phyloP scores from a whole-genome alignment of 257 asterid species.

The Primulina tabacum region DNA sequence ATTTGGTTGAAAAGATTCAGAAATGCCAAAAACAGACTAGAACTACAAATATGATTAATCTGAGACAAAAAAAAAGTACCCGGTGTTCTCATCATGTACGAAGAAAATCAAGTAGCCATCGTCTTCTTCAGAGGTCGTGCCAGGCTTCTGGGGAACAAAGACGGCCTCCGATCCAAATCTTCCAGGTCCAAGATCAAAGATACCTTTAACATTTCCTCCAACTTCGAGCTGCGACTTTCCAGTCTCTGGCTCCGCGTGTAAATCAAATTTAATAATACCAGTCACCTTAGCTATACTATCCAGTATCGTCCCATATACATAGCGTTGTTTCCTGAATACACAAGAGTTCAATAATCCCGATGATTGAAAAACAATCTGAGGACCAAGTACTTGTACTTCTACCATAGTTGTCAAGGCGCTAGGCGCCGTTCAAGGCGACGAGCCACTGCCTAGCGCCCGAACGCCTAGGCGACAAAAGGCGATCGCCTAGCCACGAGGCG shows the following conservation, averaged over 20 bases:
- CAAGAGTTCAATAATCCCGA: neutral
- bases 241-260: conserved; percentile 72
- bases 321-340: conserved; percentile 76
- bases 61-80: conserved; percentile 44
- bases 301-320: conserved; percentile 78
- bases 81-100: conserved; percentile 74
- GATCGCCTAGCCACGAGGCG: too few relatives aligned
- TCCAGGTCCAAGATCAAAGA: conserved; percentile 83
- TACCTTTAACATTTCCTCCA: conserved; percentile 85
- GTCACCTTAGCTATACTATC: conserved; percentile 82
- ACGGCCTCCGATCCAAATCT: conserved; percentile 95
- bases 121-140: conserved; percentile 75
- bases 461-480: too few relatives aligned
- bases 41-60: neutral
- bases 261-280: conserved; percentile 84
- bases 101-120: conserved; percentile 97
- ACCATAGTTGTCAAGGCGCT: too few relatives aligned
- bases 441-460: too few relatives aligned
- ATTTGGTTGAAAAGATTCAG: neutral
- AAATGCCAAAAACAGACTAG: neutral
- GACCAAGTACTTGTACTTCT: too few relatives aligned
- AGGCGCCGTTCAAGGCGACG: too few relatives aligned
- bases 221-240: conserved; percentile 86
- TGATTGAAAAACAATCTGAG: neutral
- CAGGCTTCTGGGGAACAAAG: conserved; percentile 76